Percentiles rank a stretch among this genome's conserved stretches.
Conservation (phyloP, 495 filamentous ascomycete species). For the Penicillium canescens region DNA sequence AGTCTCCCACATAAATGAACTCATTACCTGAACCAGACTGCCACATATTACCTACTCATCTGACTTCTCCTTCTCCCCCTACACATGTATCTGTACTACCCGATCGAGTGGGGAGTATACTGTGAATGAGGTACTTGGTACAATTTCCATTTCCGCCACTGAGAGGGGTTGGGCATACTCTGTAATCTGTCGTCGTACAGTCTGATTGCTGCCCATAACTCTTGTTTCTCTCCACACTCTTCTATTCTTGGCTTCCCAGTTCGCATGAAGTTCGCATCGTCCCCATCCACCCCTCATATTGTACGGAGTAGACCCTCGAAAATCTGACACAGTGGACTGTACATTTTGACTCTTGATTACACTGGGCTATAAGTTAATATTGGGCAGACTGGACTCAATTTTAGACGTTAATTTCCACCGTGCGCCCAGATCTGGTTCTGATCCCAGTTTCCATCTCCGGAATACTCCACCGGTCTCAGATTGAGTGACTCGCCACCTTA, state of each 20-base stretch:
- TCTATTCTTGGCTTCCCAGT: background rate
- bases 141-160: constrained; percentile 13
- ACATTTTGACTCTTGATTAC: too few species aligned
- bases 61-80: too few species aligned
- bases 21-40: constrained; percentile 18
- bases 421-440: constrained; percentile 25
- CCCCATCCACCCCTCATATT: too few species aligned
- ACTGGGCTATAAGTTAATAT: too few species aligned
- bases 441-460: constrained; percentile 16
- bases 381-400: too few species aligned
- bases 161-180: constrained; percentile 12
- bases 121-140: constrained; percentile 3
- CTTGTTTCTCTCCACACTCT: background rate
- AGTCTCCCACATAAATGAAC: constrained; percentile 1
- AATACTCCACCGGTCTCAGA: constrained; percentile 18
- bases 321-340: background rate
- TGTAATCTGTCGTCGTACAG: background rate
- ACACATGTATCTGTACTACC: constrained; percentile 3
- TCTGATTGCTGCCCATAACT: background rate
- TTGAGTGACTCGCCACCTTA: constrained; percentile 23
- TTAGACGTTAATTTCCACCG: constrained; percentile 21
- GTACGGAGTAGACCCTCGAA: too few species aligned
- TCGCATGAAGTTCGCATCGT: constrained; percentile 9
- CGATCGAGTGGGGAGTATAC: background rate
- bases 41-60: background rate